Evolutionary conservation across 805 yeast genomes (phyloP).

Genomic region (Candida manassasensis): DNA sequence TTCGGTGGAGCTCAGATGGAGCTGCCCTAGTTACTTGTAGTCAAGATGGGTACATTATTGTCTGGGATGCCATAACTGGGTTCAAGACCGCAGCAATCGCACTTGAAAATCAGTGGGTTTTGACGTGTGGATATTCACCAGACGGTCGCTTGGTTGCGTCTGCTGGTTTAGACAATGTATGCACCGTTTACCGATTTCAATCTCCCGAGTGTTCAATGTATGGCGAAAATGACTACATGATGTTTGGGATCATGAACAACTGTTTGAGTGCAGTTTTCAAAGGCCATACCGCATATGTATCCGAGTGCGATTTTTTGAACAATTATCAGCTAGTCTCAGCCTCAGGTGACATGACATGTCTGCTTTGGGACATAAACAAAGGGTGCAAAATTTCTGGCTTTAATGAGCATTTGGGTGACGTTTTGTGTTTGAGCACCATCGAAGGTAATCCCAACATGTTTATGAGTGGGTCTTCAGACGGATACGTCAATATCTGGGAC

Average conservation of each 20-base stretch:
- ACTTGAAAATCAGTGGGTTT: constrained; percentile 74
- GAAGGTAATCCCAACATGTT: constrained; percentile 30
- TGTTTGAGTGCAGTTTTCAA: constrained; percentile 53
- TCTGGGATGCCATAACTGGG: constrained; percentile 79
- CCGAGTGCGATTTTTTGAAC: constrained; percentile 65
- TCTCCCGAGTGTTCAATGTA: background rate
- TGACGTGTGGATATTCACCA: constrained; percentile 70
- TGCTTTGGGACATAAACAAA: constrained; percentile 72
- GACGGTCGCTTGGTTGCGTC: constrained; percentile 63
- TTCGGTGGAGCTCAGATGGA: constrained; percentile 68
- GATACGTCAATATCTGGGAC: constrained; percentile 66
- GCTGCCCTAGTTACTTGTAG: constrained; percentile 62
- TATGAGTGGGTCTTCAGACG: constrained; percentile 66
- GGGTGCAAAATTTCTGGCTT: constrained; percentile 51
- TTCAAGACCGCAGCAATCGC: constrained; percentile 66
- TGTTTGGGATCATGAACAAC: constrained; percentile 15
- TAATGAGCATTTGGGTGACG: constrained; percentile 70
- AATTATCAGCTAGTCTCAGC: constrained; percentile 58
- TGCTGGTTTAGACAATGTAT: constrained; percentile 78
- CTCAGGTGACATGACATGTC: constrained; percentile 79
- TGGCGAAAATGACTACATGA: constrained; percentile 6
- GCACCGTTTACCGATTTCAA: constrained; percentile 56
- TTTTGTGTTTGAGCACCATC: constrained; percentile 40
- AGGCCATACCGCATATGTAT: constrained; percentile 80
- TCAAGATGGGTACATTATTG: constrained; percentile 79